Evolutionary conservation across 2,329 filamentous ascomycete genomes (phyloP).

Genomic region (Fusarium sp.): DNA sequence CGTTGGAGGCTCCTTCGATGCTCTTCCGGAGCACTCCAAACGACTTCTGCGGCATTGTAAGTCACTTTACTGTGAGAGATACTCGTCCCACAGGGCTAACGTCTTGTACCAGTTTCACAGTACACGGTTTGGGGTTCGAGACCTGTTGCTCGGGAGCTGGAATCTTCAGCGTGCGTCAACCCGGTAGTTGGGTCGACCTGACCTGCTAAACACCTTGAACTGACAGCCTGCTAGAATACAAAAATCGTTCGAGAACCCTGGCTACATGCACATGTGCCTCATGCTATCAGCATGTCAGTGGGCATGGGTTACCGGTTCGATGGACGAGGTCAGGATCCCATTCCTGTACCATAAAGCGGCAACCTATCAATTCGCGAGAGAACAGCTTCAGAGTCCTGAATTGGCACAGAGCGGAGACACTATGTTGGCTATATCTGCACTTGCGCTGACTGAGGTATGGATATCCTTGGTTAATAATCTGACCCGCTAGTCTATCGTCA

Average conservation of each 20-base stretch:
- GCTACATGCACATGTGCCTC: slow-evolving; percentile 57
- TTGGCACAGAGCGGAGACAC: slow-evolving; percentile 53
- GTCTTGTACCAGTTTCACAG: slow-evolving; percentile 49
- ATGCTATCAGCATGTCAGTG: slow-evolving; percentile 57
- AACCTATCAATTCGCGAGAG: slow-evolving; percentile 57
- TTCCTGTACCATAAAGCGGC: slow-evolving; percentile 59
- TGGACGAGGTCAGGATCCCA: slow-evolving; percentile 56
- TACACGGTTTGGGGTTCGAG: slow-evolving; percentile 54
- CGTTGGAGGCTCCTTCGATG: slow-evolving; percentile 47
- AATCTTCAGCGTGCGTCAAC: slow-evolving; percentile 45
- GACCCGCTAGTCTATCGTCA: neutral
- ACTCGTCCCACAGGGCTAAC: slow-evolving; percentile 17
- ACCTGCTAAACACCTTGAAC: neutral
- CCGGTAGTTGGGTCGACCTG: neutral
- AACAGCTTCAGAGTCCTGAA: slow-evolving; percentile 53
- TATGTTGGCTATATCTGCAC: slow-evolving; percentile 55
- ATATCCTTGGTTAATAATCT: neutral
- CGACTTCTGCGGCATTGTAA: slow-evolving; percentile 45
- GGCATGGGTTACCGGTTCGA: slow-evolving; percentile 57
- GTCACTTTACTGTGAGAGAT: neutral
- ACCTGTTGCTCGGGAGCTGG: slow-evolving; percentile 50
- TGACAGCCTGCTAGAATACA: slow-evolving; percentile 49
- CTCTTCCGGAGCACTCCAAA: slow-evolving; percentile 45
- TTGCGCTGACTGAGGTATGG: slow-evolving; percentile 56
- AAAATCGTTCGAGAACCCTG: slow-evolving; percentile 55